These are phyloP conservation scores for Fragaria nilgerrensis DNA, from an alignment of 306 rosid genomes.

Conservation along the genomic window DNA sequence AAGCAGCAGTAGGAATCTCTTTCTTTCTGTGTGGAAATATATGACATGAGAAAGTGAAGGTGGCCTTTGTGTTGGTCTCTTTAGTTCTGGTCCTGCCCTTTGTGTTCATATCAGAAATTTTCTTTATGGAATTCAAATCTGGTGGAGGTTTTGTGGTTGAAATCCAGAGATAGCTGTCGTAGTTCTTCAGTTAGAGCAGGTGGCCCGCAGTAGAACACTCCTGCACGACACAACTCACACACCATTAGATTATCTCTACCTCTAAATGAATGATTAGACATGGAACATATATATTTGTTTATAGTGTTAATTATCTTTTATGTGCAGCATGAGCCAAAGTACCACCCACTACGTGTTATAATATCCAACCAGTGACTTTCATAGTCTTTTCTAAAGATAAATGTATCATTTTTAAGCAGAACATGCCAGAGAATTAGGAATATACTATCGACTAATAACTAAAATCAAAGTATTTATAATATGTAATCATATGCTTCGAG, in stretches of 20 bases:
- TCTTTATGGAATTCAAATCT: slow-evolving; percentile 26
- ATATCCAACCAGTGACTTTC: background rate
- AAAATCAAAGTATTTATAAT: background rate
- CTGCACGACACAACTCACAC: slow-evolving; percentile 33
- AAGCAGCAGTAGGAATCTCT: background rate
- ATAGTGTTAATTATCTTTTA: background rate
- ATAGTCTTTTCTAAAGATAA: background rate
- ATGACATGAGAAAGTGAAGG: background rate
- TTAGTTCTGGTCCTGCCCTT: background rate
- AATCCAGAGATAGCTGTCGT: slow-evolving; percentile 45
- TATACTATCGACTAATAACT: background rate
- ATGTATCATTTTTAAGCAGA: background rate
- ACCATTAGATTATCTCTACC: slow-evolving; percentile 1
- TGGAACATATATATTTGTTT: background rate
- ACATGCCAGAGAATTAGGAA: background rate
- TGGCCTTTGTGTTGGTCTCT: background rate
- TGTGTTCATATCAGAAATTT: slow-evolving; percentile 11
- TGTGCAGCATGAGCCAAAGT: background rate
- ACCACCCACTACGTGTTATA: background rate
- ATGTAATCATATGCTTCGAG: background rate
- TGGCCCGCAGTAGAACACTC: slow-evolving; percentile 66
- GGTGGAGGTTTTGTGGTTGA: slow-evolving; percentile 45
- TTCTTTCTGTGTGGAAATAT: background rate
- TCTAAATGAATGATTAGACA: background rate
- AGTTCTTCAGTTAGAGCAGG: slow-evolving; percentile 39